A percentile compares a stretch with the other conserved stretches of the same genome.
These are phyloP conservation scores for Cicer chorassanicum DNA, from an alignment of 306 rosid genomes.

Conservation along the genomic window DNA sequence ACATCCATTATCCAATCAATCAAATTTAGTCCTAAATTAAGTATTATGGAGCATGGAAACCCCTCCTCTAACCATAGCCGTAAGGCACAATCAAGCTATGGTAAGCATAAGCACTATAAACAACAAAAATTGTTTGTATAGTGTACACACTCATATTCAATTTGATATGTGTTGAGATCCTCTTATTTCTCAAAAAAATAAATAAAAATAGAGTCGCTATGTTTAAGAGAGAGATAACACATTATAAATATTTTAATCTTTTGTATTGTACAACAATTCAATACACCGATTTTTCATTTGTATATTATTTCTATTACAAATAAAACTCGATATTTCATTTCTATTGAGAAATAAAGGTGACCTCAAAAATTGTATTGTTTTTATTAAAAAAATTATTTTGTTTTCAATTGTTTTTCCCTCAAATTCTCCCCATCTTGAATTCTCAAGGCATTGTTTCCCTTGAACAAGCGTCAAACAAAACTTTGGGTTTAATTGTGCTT, in stretches of 20 bases:
- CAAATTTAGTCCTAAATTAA: neutral
- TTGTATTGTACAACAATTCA: no score
- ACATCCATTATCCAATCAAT: neutral
- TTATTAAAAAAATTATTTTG: no score
- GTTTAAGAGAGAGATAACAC: neutral
- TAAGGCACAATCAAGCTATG: neutral
- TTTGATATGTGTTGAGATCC: neutral
- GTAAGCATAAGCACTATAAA: conserved; percentile 23
- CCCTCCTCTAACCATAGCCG: neutral
- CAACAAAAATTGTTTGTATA: neutral
- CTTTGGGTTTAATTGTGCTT: neutral
- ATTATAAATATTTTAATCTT: no score
- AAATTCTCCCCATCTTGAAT: no score
- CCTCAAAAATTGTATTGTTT: neutral
- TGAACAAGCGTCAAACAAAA: neutral
- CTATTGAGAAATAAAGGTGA: neutral
- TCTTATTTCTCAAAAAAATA: neutral
- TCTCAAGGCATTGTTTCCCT: neutral
- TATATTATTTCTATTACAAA: no score
- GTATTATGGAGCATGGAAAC: neutral
- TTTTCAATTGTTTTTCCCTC: neutral
- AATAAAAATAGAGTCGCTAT: no score
- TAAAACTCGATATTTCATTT: no score
- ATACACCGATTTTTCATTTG: no score
- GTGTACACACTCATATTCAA: neutral